These are phyloP conservation scores for Brassica juncea DNA, from an alignment of 345 rosid genomes.

Conservation along the genomic window DNA sequence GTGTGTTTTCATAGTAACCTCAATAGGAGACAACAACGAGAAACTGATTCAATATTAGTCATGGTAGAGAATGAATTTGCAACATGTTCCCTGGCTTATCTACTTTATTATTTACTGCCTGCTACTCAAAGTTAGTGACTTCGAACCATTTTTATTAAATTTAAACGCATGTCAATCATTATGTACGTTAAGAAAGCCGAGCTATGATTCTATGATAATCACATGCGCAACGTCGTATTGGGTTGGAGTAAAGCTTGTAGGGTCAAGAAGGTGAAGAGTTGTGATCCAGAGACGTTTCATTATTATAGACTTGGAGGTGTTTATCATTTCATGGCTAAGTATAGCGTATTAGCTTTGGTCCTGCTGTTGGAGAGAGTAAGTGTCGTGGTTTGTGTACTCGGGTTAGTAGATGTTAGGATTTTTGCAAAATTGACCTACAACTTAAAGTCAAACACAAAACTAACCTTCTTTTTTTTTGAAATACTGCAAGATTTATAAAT, in stretches of 20 bases:
- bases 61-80: slow-evolving; percentile 52
- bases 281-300: neutral
- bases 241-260: neutral
- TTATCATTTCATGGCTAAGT: neutral
- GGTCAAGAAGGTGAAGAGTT: neutral
- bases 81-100: slow-evolving; percentile 42
- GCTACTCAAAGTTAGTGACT: neutral
- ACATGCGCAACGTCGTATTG: neutral
- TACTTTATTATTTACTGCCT: neutral
- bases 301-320: slow-evolving; percentile 6
- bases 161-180: neutral
- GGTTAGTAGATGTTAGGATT: no score
- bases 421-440: no score
- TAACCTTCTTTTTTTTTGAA: no score
- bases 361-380: neutral
- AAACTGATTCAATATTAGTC: slow-evolving; percentile 57
- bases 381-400: neutral
- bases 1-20: neutral
- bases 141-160: neutral
- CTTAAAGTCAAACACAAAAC: no score
- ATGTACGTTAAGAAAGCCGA: neutral
- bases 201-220: neutral
- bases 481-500: no score
- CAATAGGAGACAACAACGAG: slow-evolving; percentile 38
- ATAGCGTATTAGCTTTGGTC: neutral